A percentile compares a stretch with the other conserved stretches of the same genome.
Conservation (phyloP, 169 alveolate species). For the Theileria sp. region DNA sequence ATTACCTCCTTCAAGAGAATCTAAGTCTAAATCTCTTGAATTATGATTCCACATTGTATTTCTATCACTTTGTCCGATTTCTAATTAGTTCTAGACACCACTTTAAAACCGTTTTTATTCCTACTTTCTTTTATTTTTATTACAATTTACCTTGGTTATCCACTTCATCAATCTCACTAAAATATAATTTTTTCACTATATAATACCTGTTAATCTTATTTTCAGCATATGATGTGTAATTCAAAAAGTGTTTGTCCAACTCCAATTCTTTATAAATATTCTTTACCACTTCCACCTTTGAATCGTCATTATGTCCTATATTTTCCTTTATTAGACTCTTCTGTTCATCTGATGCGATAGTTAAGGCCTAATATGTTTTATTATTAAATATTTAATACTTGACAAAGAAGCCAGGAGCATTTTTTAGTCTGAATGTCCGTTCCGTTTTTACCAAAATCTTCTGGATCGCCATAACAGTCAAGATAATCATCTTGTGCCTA, state of each 20-base stretch:
- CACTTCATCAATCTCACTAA: conserved; percentile 12
- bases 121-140: neutral
- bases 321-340: conserved; percentile 58
- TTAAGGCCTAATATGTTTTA: conserved; percentile 56
- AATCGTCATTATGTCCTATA: conserved; percentile 64
- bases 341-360: conserved; percentile 60
- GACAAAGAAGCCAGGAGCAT: conserved; percentile 74
- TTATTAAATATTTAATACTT: conserved; percentile 33
- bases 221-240: conserved; percentile 61
- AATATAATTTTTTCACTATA: neutral
- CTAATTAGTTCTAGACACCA: conserved; percentile 18
- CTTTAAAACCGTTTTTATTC: conserved; percentile 6
- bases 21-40: conserved; percentile 41
- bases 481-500: conserved; percentile 77
- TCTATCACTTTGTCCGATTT: neutral
- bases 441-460: conserved; percentile 71
- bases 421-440: conserved; percentile 77
- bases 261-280: conserved; percentile 65
- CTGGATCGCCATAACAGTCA: conserved; percentile 69
- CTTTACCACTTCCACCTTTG: conserved; percentile 65
- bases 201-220: conserved; percentile 56
- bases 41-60: neutral
- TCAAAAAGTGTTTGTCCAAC: conserved; percentile 44
- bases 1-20: conserved; percentile 70
- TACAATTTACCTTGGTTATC: conserved; percentile 13